Evolutionary conservation across 192 early-diverging fungal genomes (phyloP), one percentile per base, ranked within the genome.

Genomic region (Backusella liffmaniae): DNA sequence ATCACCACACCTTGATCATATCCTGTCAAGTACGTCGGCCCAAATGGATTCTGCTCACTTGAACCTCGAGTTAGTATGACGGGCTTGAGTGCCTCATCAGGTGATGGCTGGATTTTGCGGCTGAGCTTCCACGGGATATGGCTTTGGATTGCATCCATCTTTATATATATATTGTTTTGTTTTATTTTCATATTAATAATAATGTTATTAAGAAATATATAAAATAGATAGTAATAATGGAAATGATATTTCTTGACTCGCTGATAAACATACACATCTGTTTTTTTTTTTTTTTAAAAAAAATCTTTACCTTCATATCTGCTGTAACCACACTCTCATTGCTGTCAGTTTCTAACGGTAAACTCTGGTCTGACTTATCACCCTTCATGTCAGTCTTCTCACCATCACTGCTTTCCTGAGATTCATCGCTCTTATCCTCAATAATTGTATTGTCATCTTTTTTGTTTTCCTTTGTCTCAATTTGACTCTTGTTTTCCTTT

Each of bases 31-130:
- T 86, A 87, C 9, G 91, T 92, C 0, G 85, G 80, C 4, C 90
- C 92, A 81, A 93, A 93, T 1, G 93, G 92, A 74, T 91, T 91
- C 42, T 91, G 87, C 32, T 86, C 86, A 71, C 84, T 88, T 13
- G 88, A 89, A 16, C 88, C 88, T 5, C 89, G 85, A 42, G 83
- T 88, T 37, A 91, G 85, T 35, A 92, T 87, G n/a, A 94, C 82
- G 6, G 84, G 90, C 53, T 73, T 82, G 65, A 72, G 82, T 71
- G 67, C 73, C 21, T 62, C 56, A 76, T 75, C 67, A 41, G 76
- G 69, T 23, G 80, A 51, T 34, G 67, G 46, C 32, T 75, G 73
- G 10, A 73, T 66, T 74, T 36, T 65, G 29, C 76, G 75, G 46
- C 68, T 75, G 12, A 53, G 56, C 13, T 62, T 59, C 67, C 67